A percentile compares a stretch with the other conserved stretches of the same genome.
These are phyloP conservation scores for Mortierella hygrophila DNA, from an alignment of 192 early-diverging fungal genomes.

Conservation along the genomic window DNA sequence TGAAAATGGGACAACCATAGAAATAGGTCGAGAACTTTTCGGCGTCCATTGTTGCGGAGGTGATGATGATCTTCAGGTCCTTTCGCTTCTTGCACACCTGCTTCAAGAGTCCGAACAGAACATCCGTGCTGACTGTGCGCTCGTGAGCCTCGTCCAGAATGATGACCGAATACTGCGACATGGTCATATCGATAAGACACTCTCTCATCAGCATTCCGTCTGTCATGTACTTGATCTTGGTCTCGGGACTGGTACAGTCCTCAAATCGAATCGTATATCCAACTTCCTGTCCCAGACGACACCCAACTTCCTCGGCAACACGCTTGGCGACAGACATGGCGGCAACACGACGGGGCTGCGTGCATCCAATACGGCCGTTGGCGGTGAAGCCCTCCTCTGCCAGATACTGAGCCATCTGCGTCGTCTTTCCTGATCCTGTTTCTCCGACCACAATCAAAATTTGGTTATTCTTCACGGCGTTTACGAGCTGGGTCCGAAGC, in stretches of 20 bases:
- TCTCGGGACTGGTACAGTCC: slow-evolving; percentile 93
- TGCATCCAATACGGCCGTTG: slow-evolving; percentile 94
- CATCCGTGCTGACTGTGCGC: slow-evolving; percentile 95
- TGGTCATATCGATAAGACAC: slow-evolving; percentile 84
- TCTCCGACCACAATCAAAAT: slow-evolving; percentile 94
- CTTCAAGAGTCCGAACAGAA: slow-evolving; percentile 94
- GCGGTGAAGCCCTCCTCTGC: slow-evolving; percentile 95
- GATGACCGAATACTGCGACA: slow-evolving; percentile 91
- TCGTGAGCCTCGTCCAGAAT: slow-evolving; percentile 99
- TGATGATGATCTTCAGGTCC: slow-evolving; percentile 96
- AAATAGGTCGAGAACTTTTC: slow-evolving; percentile 96
- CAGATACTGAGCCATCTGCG: slow-evolving; percentile 98
- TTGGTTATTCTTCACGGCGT: slow-evolving; percentile 83
- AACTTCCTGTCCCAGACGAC: slow-evolving; percentile 91
- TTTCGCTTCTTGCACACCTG: slow-evolving; percentile 79
- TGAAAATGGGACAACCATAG: slow-evolving; percentile 92
- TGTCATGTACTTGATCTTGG: slow-evolving; percentile 98
- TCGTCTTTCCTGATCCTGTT: slow-evolving; percentile 98
- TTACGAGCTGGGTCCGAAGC: slow-evolving; percentile 79
- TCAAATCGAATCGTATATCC: slow-evolving; percentile 99
- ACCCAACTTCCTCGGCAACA: slow-evolving; percentile 97
- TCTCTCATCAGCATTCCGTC: slow-evolving; percentile 98
- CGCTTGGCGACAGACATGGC: slow-evolving; percentile 99
- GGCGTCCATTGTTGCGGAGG: slow-evolving; percentile 94
- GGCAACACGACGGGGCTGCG: slow-evolving; percentile 98